Evolutionary conservation across 106 monocot genomes (phyloP).

Genomic region (Phalaenopsis equestris): DNA sequence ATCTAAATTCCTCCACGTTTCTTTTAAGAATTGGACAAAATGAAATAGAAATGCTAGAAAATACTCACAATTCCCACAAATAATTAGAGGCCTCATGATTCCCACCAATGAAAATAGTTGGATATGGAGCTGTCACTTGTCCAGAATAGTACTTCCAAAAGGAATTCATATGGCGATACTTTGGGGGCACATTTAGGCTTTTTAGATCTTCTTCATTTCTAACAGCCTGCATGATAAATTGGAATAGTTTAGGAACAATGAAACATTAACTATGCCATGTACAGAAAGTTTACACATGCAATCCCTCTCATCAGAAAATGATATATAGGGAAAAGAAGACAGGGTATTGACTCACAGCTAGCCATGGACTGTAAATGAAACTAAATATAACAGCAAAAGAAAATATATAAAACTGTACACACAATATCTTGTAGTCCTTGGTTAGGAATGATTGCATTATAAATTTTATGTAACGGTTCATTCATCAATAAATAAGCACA

Average conservation of each 20-base stretch:
- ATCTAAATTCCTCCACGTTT: not conserved
- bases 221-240: slow-evolving; percentile 49
- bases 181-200: slow-evolving; percentile 75
- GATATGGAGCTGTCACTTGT: slow-evolving; percentile 66
- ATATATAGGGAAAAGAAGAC: not conserved
- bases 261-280: not conserved
- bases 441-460: not conserved
- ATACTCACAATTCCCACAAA: slow-evolving; percentile 85
- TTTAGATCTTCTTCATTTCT: slow-evolving; percentile 75
- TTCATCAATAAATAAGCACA: not conserved
- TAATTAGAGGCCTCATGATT: slow-evolving; percentile 98
- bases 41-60: slow-evolving; percentile 7
- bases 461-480: not conserved
- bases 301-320: not conserved
- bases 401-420: not conserved
- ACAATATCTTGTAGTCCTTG: not conserved
- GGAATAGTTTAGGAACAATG: not conserved
- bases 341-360: not conserved
- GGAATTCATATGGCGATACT: slow-evolving; percentile 67
- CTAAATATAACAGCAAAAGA: not conserved
- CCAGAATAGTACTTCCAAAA: slow-evolving; percentile 99
- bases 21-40: not conserved
- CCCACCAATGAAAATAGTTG: slow-evolving; percentile 93
- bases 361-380: not conserved
- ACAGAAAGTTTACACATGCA: not conserved